Conservation (phyloP, 202 grass and related monocot genomes). For the Carex arenaria region DNA sequence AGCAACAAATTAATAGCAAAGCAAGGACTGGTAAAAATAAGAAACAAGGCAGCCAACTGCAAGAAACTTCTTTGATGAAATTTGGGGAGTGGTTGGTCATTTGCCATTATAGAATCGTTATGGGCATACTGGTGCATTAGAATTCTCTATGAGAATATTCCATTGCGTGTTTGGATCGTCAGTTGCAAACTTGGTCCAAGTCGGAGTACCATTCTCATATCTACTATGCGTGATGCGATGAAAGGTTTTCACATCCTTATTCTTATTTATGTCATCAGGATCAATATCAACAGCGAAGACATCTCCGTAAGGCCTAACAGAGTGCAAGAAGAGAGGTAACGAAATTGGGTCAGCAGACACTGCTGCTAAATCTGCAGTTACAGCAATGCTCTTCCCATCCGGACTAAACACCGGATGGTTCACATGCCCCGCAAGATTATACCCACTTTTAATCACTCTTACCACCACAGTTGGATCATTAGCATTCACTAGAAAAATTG, state of each 20-base stretch:
- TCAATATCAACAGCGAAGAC: conserved; percentile 31
- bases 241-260: conserved; percentile 26
- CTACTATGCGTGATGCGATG: conserved; percentile 40
- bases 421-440: conserved; percentile 23
- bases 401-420: conserved; percentile 46
- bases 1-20: not conserved
- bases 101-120: conserved; percentile 19
- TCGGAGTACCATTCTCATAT: conserved; percentile 30
- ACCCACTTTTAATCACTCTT: not conserved
- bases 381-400: conserved; percentile 23
- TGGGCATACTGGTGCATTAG: conserved; percentile 9
- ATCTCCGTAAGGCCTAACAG: conserved; percentile 39
- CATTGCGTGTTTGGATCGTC: conserved; percentile 23
- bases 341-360: conserved; percentile 35
- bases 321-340: conserved; percentile 22
- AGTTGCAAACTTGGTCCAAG: conserved; percentile 23
- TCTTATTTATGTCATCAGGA: conserved; percentile 22
- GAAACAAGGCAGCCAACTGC: not conserved
- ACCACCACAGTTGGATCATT: conserved; percentile 2
- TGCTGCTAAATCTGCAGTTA: conserved; percentile 30
- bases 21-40: not conserved
- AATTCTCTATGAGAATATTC: conserved; percentile 3
- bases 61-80: not conserved
- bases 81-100: conserved; percentile 17
- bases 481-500: conserved; percentile 21